A percentile compares a stretch with the other conserved stretches of the same genome.
Evolutionary conservation across 257 asterid species (phyloP).

Genomic region (Craterostigma plantagineum): DNA sequence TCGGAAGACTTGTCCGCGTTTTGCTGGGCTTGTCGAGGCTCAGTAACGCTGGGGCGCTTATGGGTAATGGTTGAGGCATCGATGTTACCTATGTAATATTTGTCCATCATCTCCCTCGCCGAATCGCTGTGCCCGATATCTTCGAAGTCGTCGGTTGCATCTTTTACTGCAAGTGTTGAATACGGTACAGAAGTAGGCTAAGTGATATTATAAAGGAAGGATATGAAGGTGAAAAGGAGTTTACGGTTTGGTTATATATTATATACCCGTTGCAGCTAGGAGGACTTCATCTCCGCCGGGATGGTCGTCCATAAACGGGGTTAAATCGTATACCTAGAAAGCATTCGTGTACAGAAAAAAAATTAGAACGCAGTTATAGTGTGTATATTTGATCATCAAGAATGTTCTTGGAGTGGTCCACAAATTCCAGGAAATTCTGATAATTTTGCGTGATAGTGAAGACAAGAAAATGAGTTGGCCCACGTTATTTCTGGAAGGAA

Average conservation of each 20-base stretch:
- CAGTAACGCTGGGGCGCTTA: slow-evolving; percentile 21
- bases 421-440: no score
- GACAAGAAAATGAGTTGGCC: no score
- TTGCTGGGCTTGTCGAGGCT: slow-evolving; percentile 11
- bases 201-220: background rate
- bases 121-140: slow-evolving; percentile 73
- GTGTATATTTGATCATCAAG: no score
- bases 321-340: slow-evolving; percentile 8
- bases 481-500: no score
- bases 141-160: slow-evolving; percentile 27
- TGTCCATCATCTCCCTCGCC: slow-evolving; percentile 48
- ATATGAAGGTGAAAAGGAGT: background rate
- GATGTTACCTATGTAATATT: slow-evolving; percentile 52
- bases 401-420: no score
- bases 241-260: slow-evolving; percentile 4
- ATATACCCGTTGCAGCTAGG: slow-evolving; percentile 70
- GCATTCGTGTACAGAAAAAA: no score
- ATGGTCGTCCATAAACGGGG: slow-evolving; percentile 90
- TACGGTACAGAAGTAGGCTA: background rate
- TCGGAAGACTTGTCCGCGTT: slow-evolving; percentile 46
- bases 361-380: no score
- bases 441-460: no score
- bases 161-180: slow-evolving; percentile 42
- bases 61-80: slow-evolving; percentile 45
- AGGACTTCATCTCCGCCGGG: slow-evolving; percentile 93